phyloP scores from a whole-genome alignment of 768 basidiomycete genomes.

The Amanita rimosa region DNA sequence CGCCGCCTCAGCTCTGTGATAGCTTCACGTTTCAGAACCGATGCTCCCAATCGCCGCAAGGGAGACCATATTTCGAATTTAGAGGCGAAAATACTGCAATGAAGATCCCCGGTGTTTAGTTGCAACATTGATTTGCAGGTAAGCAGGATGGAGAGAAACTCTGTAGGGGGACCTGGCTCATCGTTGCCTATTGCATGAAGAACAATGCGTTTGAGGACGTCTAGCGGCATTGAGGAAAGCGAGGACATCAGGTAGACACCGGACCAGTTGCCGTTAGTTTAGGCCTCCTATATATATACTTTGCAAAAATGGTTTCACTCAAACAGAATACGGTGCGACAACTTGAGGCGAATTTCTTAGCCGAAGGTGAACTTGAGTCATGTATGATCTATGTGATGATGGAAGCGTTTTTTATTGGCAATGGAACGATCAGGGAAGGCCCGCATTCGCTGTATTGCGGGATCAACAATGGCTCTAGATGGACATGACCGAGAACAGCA shows the following conservation, averaged over 20 bases:
- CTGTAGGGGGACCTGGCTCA: slow-evolving; percentile 21
- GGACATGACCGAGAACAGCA: background rate
- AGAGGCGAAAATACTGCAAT: slow-evolving; percentile 28
- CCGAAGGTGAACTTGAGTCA: background rate
- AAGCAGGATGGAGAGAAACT: slow-evolving; percentile 19
- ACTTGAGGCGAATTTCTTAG: background rate
- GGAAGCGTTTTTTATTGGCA: background rate
- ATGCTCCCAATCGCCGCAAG: slow-evolving; percentile 22
- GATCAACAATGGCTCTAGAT: background rate
- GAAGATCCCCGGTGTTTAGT: slow-evolving; percentile 18
- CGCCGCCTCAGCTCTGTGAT: slow-evolving; percentile 35
- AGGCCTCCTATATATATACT: slow-evolving; percentile 1
- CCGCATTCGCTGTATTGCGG: background rate
- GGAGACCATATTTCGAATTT: slow-evolving; percentile 39
- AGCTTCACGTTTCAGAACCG: slow-evolving; percentile 19
- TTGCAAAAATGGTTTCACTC: background rate
- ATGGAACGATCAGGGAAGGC: background rate
- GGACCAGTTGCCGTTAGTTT: slow-evolving; percentile 7
- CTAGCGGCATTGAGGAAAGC: slow-evolving; percentile 19
- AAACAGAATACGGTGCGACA: background rate
- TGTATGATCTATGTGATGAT: background rate
- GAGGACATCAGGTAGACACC: slow-evolving; percentile 16
- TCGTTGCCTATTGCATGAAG: slow-evolving; percentile 18
- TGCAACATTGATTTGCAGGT: slow-evolving; percentile 21
- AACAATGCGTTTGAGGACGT: slow-evolving; percentile 23